These are phyloP conservation scores for Calocera viscosa DNA, from an alignment of 768 basidiomycete genomes.

Conservation along the genomic window DNA sequence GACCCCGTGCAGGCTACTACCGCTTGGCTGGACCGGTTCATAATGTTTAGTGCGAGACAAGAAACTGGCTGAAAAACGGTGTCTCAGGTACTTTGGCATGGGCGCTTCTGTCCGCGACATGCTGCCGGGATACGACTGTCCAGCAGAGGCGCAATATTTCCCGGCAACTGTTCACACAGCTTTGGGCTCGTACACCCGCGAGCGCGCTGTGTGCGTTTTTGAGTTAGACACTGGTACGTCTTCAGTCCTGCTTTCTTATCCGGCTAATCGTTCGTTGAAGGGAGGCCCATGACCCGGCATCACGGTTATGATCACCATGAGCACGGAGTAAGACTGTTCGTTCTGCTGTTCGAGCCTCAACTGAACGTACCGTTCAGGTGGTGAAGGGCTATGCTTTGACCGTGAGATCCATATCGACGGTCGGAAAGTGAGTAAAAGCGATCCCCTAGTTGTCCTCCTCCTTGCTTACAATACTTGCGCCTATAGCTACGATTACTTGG, in stretches of 20 bases:
- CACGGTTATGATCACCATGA: constrained; percentile 37
- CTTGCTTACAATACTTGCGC: neutral
- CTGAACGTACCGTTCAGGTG: no score
- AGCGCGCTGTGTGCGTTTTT: constrained; percentile 52
- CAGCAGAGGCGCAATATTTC: constrained; percentile 47
- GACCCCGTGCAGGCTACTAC: constrained; percentile 51
- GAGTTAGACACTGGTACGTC: constrained; percentile 41
- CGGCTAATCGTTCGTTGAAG: neutral
- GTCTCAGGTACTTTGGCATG: no score
- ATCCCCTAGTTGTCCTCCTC: neutral
- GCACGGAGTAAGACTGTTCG: constrained; percentile 13
- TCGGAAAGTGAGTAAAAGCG: constrained; percentile 51
- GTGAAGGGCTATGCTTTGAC: constrained; percentile 48
- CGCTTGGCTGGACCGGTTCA: constrained; percentile 50
- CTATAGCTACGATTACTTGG: neutral
- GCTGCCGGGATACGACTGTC: constrained; percentile 49
- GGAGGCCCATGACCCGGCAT: constrained; percentile 45
- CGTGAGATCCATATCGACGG: constrained; percentile 45
- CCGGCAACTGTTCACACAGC: constrained; percentile 43
- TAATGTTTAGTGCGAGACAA: no score
- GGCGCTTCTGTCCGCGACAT: constrained; percentile 44
- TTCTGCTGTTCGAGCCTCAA: no score
- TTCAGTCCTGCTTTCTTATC: neutral
- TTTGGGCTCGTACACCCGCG: constrained; percentile 34
- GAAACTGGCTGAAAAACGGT: no score